Conservation (phyloP, 768 basidiomycete species). For the Plicaturopsis crispa region DNA sequence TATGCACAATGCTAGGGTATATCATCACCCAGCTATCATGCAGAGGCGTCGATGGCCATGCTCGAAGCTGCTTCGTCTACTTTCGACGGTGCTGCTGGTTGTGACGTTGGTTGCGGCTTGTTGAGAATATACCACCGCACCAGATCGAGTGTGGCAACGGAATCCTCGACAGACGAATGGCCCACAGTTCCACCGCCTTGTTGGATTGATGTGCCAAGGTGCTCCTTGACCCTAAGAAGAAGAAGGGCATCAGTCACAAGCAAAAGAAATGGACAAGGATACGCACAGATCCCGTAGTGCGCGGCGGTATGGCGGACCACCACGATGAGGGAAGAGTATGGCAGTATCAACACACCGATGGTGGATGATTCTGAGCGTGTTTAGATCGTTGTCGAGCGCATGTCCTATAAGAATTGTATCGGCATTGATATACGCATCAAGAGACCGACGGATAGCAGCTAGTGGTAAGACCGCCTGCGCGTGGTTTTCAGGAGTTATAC, state of each 20-base stretch:
- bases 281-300: conserved; percentile 76
- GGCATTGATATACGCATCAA: conserved; percentile 65
- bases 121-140: conserved; percentile 78
- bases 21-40: too few relatives aligned
- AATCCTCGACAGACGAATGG: conserved; percentile 90
- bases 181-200: conserved; percentile 65
- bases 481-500: conserved; percentile 54
- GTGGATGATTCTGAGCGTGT: conserved; percentile 84
- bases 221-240: conserved; percentile 65
- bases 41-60: too few relatives aligned
- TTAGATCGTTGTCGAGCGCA: conserved; percentile 91
- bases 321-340: conserved; percentile 77
- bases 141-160: conserved; percentile 80
- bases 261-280: not conserved
- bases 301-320: conserved; percentile 69
- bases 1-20: too few relatives aligned
- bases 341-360: conserved; percentile 82
- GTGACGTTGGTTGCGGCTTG: conserved; percentile 34
- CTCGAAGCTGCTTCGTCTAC: too few relatives aligned
- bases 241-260: conserved; percentile 4
- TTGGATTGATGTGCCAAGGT: conserved; percentile 78
- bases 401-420: conserved; percentile 87
- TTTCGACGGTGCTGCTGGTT: too few relatives aligned
- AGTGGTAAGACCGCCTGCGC: conserved; percentile 63
- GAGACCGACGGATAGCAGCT: conserved; percentile 51